A percentile compares a stretch with the other conserved stretches of the same genome.
Evolutionary conservation across 306 rosid species (phyloP).

Genomic region (Sphenostylis stenocarpa): DNA sequence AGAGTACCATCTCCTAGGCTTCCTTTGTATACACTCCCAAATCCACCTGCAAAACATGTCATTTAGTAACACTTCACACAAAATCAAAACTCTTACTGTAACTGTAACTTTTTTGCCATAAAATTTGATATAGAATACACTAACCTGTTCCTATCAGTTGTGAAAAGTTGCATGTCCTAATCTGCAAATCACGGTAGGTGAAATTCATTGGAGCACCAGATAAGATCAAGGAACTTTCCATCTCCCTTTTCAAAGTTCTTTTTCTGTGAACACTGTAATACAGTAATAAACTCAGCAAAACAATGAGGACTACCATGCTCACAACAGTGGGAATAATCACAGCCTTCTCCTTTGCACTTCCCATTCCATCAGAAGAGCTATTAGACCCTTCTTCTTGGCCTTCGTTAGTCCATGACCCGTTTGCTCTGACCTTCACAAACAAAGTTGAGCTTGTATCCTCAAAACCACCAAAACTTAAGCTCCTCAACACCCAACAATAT

Average conservation of each 20-base stretch:
- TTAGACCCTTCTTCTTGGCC: constrained; percentile 39
- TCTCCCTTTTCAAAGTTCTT: constrained; percentile 62
- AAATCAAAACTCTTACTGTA: background rate
- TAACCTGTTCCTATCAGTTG: constrained; percentile 80
- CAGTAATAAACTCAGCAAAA: constrained; percentile 62
- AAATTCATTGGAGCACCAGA: constrained; percentile 81
- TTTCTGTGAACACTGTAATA: constrained; percentile 75
- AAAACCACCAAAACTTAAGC: constrained; percentile 88
- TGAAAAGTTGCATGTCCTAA: constrained; percentile 70
- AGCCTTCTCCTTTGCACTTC: constrained; percentile 52
- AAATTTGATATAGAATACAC: constrained; percentile 1
- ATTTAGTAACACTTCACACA: constrained; percentile 23
- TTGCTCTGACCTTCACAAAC: constrained; percentile 69
- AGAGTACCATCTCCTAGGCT: constrained; percentile 84
- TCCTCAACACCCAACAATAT: constrained; percentile 80
- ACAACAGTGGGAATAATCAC: constrained; percentile 76
- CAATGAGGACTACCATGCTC: constrained; percentile 63
- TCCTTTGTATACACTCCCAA: constrained; percentile 94
- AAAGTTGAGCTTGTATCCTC: constrained; percentile 81
- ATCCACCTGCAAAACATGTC: constrained; percentile 69
- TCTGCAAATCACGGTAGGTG: constrained; percentile 76
- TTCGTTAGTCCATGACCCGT: constrained; percentile 48
- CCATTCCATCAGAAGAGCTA: constrained; percentile 50
- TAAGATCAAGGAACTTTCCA: constrained; percentile 71
- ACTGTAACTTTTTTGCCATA: background rate